Evolutionary conservation across 2,329 filamentous ascomycete genomes (phyloP).

Genomic region (Epichloe typhina): DNA sequence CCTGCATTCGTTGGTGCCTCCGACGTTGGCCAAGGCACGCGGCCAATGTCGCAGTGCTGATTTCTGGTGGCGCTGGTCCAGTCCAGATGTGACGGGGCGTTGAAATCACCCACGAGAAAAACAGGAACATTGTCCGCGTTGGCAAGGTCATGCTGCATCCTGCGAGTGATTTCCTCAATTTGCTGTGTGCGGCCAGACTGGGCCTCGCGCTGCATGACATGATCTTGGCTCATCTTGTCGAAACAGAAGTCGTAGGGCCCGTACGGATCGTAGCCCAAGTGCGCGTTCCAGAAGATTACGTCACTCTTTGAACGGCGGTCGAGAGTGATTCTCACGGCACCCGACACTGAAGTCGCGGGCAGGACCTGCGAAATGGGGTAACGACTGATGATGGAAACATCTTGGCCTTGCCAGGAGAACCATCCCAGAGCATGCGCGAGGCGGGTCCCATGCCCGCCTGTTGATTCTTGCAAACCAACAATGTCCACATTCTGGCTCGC

Average conservation of each 20-base stretch:
- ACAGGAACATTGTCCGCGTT: slow-evolving; percentile 19
- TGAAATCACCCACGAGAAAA: slow-evolving; percentile 25
- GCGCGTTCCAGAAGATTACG: too few relatives aligned
- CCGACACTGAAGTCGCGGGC: too few relatives aligned
- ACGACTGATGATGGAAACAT: slow-evolving; percentile 7
- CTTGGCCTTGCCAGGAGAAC: slow-evolving; percentile 20
- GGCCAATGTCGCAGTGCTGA: too few relatives aligned
- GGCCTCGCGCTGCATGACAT: slow-evolving; percentile 19
- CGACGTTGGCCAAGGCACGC: too few relatives aligned
- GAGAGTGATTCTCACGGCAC: too few relatives aligned
- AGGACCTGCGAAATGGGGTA: too few relatives aligned
- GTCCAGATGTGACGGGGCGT: slow-evolving; percentile 28
- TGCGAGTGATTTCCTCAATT: slow-evolving; percentile 17
- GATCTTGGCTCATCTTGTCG: slow-evolving; percentile 16
- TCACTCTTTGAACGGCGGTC: too few relatives aligned
- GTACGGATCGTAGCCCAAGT: slow-evolving; percentile 12
- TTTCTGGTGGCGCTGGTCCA: slow-evolving; percentile 14
- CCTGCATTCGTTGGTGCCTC: too few relatives aligned
- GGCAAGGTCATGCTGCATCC: slow-evolving; percentile 17
- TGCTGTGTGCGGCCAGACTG: slow-evolving; percentile 24
- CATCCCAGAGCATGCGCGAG: slow-evolving; percentile 24
- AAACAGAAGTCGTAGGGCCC: slow-evolving; percentile 29
- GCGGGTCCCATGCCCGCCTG: slow-evolving; percentile 15
- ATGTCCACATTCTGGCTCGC: slow-evolving; percentile 18
- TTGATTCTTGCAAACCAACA: slow-evolving; percentile 25